A percentile compares a stretch with the other conserved stretches of the same genome.
Conservation (phyloP, 768 basidiomycete genomes). For the Podaxis sp. region DNA sequence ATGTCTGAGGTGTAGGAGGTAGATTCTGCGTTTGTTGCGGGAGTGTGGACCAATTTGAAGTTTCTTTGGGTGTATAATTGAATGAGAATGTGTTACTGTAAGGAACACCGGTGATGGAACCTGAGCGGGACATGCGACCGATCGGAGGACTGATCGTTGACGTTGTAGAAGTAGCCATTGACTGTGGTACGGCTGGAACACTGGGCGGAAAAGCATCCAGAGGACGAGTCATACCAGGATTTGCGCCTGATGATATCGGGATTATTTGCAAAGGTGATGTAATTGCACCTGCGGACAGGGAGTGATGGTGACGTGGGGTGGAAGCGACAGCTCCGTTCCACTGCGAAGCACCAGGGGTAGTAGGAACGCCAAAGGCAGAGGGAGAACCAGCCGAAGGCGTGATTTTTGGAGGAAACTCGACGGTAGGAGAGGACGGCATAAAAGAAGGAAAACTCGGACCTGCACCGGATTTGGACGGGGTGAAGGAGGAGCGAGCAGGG, state of each 20-base stretch:
- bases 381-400: constrained; percentile 20
- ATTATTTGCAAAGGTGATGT: constrained; percentile 22
- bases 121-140: constrained; percentile 57
- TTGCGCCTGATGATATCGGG: not conserved
- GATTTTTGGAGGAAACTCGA: constrained; percentile 20
- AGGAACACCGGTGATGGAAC: constrained; percentile 47
- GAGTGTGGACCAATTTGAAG: constrained; percentile 25
- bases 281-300: constrained; percentile 38
- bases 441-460: constrained; percentile 24
- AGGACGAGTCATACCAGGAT: not conserved
- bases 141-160: constrained; percentile 35
- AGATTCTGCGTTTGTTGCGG: constrained; percentile 7
- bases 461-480: constrained; percentile 24
- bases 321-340: constrained; percentile 40
- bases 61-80: constrained; percentile 32
- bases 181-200: constrained; percentile 14
- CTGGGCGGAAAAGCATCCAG: constrained; percentile 1
- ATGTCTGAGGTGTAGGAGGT: constrained; percentile 10
- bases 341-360: constrained; percentile 24
- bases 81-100: constrained; percentile 33
- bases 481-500: constrained; percentile 27
- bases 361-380: constrained; percentile 13
- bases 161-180: constrained; percentile 22
- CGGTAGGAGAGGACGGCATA: constrained; percentile 17
- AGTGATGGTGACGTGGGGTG: constrained; percentile 39